Base-by-base conservation (phyloP, 306 rosid genomes). In the Castanospermum australe region DNA sequence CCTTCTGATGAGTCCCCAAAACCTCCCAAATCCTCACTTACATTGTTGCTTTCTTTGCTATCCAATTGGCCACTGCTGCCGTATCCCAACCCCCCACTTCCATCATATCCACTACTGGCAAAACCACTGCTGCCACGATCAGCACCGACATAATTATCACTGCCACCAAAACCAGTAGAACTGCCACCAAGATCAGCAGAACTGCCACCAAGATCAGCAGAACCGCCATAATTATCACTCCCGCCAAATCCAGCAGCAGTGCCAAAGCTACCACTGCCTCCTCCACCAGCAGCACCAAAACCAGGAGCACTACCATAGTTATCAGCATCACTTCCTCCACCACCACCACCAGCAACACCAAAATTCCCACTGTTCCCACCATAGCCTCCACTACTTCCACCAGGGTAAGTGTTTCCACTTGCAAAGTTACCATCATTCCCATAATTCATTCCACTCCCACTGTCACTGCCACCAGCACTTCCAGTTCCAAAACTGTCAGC, bases 331-430 rank as follows among this genome's bases (percentile, higher is more conserved):
- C 59, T 55, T 25, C 73, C 59, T 59, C 67, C 63, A 39, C 70
- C 48, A 54, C 70, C 48, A 54, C 83, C 81, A 4, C 77, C 84
- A 21, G 86, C 76, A 57, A 70, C 84, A 56, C 78, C 72, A 38
- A 20, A 70, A 30, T 52, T 76, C 18, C 69, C 81, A 47, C 33
- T 56, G 64, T 35, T 39, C 42, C 81, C 85, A 35, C 57, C 79
- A 81, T 74, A 57, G 36, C 76, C 86, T 24, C 85, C 89, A 60
- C 65, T 61, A 9, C 68, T 62, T n/a, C 74, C 86, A 74, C 84
- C 44, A 13, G 41, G 7, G 13, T 22, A 60, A 63, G 79, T 41
- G 84, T 79, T 79, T 77, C 73, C 86, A 61, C 86, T 17, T 5
- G 82, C 52, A n/a, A 44, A 67, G 50, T 48, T 84, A 48, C 82